Evolutionary conservation across 371 early-diverging fungal genomes (phyloP).

Genomic region (Mortierella sp.): DNA sequence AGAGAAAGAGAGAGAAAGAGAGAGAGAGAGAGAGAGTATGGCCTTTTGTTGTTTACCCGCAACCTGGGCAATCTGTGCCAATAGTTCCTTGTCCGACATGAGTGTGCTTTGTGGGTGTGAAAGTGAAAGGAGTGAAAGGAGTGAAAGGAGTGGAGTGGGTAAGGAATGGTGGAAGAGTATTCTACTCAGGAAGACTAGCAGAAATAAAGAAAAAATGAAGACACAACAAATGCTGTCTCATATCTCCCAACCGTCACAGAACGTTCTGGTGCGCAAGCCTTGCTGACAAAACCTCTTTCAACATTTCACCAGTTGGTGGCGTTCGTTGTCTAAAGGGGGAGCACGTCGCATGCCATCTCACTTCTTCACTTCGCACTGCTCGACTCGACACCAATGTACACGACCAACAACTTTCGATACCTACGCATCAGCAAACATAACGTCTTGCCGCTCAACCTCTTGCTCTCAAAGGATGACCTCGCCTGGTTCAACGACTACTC

Average conservation of each 20-base stretch:
- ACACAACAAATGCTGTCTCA: not conserved
- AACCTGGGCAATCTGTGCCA: slow-evolving; percentile 55
- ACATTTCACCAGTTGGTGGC: slow-evolving; percentile 20
- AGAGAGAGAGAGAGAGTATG: not conserved
- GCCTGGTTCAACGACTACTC: slow-evolving; percentile 55
- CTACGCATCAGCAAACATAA: slow-evolving; percentile 47
- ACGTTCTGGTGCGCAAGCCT: not conserved
- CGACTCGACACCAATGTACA: slow-evolving; percentile 21
- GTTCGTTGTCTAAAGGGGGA: not conserved
- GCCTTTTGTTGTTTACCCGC: slow-evolving; percentile 25
- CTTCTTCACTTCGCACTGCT: not conserved
- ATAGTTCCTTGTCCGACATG: slow-evolving; percentile 56
- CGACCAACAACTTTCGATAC: slow-evolving; percentile 48
- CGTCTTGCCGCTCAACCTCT: slow-evolving; percentile 39
- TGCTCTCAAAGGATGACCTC: slow-evolving; percentile 52
- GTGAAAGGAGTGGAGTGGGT: not conserved
- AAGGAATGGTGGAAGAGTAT: not conserved
- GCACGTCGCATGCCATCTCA: not conserved
- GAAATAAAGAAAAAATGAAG: not conserved
- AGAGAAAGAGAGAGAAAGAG: too few species aligned
- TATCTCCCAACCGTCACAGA: not conserved
- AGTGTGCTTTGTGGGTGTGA: not conserved
- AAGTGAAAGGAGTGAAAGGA: not conserved
- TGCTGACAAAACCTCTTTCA: not conserved
- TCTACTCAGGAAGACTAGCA: not conserved